Base-by-base conservation (phyloP, 257 asterid species). In the Solanum tarapatanum region DNA sequence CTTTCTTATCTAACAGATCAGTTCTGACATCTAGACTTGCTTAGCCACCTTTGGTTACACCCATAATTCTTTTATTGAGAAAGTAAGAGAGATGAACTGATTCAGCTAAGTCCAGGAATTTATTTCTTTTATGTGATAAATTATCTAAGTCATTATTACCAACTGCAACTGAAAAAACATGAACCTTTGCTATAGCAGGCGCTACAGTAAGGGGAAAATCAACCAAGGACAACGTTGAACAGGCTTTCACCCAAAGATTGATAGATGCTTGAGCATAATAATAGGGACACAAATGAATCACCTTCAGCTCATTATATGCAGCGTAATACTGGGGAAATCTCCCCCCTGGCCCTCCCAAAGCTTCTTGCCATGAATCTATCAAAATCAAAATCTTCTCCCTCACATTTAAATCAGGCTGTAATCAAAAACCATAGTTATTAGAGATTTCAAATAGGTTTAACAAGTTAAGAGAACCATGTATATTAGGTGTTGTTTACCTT, bases 311-410 rank as follows among this genome's bases (percentile, higher is more conserved):
- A 89, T 93, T 95, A 91, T 95, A 97, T 87, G 99, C 98, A 92
- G 96, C 93, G 90, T 90, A 87, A 86, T 92, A 97, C 88, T 95
- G 99, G 87, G 98, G 99, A 91, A 94, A 96, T 93, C 93, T 92
- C 88, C 96, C 99, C 87, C 91, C 84, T 11, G 96, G 90, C 11
- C 99, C 99, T 83, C 98, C 99, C 73, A 96, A 89, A 87, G 98
- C 98, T 92, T 92, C 99, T 94, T 97, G 99, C 98, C 98, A 96
- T 85, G 96, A 87, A 92, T 97, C 99, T 68, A 97, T 92, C 94
- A 97, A 87, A 87, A 89, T 90, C 85, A 97, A 93, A 87, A 97
- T 96, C 95, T 97, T 97, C 95, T 97, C 99, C 91, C 98, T 92
- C 89, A 97, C 99, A 86, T 89, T 93, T 86, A 96, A 91, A 91